Conservation (phyloP, 768 basidiomycete species). For the Porphyrellus cyaneotinctus region DNA sequence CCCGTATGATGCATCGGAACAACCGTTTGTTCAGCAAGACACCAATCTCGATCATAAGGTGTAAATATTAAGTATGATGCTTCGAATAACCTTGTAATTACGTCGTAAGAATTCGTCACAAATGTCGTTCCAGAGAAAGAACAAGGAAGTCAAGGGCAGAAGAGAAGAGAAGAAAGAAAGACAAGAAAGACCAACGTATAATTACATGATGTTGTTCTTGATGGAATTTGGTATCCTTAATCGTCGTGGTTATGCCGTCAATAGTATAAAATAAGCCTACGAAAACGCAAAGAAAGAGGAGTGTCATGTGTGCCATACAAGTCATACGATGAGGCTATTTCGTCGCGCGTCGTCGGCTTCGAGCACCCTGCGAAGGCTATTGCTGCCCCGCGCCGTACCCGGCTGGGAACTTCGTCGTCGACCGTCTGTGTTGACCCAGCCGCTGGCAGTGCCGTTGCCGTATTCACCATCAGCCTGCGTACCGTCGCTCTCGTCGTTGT, state of each 20-base stretch:
- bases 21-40: neutral
- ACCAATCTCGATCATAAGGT: neutral
- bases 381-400: conserved; percentile 14
- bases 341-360: conserved; percentile 53
- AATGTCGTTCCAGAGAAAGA: conserved; percentile 5
- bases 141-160: neutral
- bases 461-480: conserved; percentile 71
- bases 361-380: conserved; percentile 31
- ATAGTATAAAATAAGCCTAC: conserved; percentile 37
- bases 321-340: conserved; percentile 64
- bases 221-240: conserved; percentile 16
- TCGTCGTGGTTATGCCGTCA: conserved; percentile 22
- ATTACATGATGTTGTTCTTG: conserved; percentile 25
- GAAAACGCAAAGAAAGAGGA: neutral
- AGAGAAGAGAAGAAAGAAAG: neutral
- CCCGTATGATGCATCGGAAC: neutral
- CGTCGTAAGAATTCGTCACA: conserved; percentile 27
- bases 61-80: conserved; percentile 18
- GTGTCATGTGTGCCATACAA: conserved; percentile 16
- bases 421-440: conserved; percentile 57
- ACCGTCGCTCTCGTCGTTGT: conserved; percentile 61
- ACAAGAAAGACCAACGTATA: conserved; percentile 14
- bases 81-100: conserved; percentile 22
- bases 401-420: conserved; percentile 43
- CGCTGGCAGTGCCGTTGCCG: conserved; percentile 35